phyloP scores from a whole-genome alignment of 2,329 filamentous ascomycete genomes.

The Cordyceps cateniannulata region DNA sequence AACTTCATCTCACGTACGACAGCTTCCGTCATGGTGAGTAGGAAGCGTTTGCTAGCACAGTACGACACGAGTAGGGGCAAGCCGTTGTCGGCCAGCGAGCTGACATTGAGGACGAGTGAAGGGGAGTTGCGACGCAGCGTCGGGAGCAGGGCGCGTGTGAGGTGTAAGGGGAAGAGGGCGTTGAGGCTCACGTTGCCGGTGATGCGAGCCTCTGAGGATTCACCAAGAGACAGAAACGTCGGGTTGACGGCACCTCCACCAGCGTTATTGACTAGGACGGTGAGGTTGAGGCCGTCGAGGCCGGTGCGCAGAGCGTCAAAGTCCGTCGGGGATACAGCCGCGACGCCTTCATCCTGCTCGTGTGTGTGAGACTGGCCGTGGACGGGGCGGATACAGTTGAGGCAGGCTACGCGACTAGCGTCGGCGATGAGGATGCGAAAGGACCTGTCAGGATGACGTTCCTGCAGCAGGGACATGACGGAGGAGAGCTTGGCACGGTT shows the following conservation, averaged over 20 bases:
- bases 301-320: slow-evolving; percentile 8
- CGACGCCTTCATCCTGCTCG: background rate
- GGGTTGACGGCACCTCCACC: slow-evolving; percentile 26
- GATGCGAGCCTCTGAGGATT: slow-evolving; percentile 30
- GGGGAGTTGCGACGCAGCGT: slow-evolving; percentile 33
- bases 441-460: slow-evolving; percentile 17
- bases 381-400: slow-evolving; percentile 9
- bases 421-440: slow-evolving; percentile 26
- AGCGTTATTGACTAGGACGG: slow-evolving; percentile 19
- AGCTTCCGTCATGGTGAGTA: slow-evolving; percentile 31
- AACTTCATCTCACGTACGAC: slow-evolving; percentile 36
- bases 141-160: slow-evolving; percentile 39
- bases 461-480: slow-evolving; percentile 20
- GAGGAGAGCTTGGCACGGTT: slow-evolving; percentile 23
- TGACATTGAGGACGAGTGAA: slow-evolving; percentile 44
- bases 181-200: slow-evolving; percentile 39
- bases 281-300: slow-evolving; percentile 16
- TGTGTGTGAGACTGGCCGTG: background rate
- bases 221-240: slow-evolving; percentile 29
- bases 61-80: slow-evolving; percentile 42
- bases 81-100: slow-evolving; percentile 37
- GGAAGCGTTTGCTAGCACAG: slow-evolving; percentile 39
- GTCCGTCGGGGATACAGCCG: background rate
- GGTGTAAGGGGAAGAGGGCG: slow-evolving; percentile 40
- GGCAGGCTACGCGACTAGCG: slow-evolving; percentile 15